Percentiles rank a stretch among this genome's conserved stretches.
Conservation (phyloP, 345 rosid species). For the Toxicodendron radicans region DNA sequence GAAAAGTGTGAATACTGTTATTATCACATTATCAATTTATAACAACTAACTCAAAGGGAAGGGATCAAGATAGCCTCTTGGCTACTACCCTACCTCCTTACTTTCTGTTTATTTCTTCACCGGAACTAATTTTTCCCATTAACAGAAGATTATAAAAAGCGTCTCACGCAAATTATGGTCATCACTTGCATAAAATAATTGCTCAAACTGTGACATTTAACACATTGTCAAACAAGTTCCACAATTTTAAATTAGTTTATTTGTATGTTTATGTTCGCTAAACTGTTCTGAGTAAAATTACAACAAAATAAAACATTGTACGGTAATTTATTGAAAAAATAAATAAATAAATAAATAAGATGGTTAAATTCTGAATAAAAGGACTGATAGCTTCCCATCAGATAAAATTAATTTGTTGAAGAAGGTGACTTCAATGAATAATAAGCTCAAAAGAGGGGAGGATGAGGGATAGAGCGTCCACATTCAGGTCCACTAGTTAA, state of each 20-base stretch:
- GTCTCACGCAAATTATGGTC: background rate
- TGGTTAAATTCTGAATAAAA: background rate
- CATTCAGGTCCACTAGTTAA: background rate
- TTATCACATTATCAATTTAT: no score
- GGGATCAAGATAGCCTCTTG: background rate
- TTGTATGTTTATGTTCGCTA: no score
- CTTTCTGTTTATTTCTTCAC: background rate
- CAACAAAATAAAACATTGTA: no score
- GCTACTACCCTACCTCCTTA: background rate
- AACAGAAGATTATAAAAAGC: background rate
- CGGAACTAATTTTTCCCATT: background rate
- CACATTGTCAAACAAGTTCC: slow-evolving; percentile 5
- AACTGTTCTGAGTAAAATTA: no score
- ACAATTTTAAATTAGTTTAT: background rate
- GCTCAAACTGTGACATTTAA: background rate
- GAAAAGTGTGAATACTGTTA: slow-evolving; percentile 1
- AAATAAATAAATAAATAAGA: background rate
- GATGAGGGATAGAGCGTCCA: background rate
- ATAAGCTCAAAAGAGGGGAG: background rate
- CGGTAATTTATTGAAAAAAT: no score
- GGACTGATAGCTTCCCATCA: background rate
- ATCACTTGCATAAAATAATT: background rate
- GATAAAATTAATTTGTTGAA: background rate
- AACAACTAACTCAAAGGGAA: no score
- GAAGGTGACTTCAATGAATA: background rate